Conservation (phyloP, 371 early-diverging fungal genomes). For the Apophysomyces trapeziformis region DNA sequence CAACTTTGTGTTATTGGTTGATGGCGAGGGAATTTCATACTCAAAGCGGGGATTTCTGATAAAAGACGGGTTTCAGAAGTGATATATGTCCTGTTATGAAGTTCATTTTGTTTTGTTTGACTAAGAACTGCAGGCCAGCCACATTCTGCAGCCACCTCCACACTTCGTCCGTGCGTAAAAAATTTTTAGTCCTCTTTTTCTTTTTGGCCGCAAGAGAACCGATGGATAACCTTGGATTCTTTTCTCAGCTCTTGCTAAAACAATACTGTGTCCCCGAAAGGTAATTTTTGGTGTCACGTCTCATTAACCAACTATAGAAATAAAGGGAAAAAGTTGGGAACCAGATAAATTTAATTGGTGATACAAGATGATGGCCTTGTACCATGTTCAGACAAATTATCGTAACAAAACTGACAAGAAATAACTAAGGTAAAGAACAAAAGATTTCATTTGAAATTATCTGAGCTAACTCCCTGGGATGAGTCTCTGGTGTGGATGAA, state of each 20-base stretch:
- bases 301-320: neutral
- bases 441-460: too few relatives aligned
- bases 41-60: too few relatives aligned
- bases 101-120: neutral
- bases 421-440: too few relatives aligned
- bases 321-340: neutral
- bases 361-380: neutral
- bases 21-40: too few relatives aligned
- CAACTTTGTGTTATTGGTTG: too few relatives aligned
- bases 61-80: too few relatives aligned
- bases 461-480: too few relatives aligned
- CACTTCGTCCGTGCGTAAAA: neutral
- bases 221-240: neutral
- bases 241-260: neutral
- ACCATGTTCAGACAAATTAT: conserved; percentile 1
- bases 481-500: too few relatives aligned
- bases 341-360: conserved; percentile 8
- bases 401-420: neutral
- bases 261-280: neutral
- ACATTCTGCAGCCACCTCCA: conserved; percentile 7
- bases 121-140: neutral
- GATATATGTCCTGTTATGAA: neutral
- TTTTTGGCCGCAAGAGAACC: neutral
- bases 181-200: neutral
- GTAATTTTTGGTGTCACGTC: neutral